A percentile compares a stretch with the other conserved stretches of the same genome.
These are phyloP conservation scores for Annulohypoxylon truncatum DNA, from an alignment of 2,329 filamentous ascomycete genomes.

Conservation along the genomic window DNA sequence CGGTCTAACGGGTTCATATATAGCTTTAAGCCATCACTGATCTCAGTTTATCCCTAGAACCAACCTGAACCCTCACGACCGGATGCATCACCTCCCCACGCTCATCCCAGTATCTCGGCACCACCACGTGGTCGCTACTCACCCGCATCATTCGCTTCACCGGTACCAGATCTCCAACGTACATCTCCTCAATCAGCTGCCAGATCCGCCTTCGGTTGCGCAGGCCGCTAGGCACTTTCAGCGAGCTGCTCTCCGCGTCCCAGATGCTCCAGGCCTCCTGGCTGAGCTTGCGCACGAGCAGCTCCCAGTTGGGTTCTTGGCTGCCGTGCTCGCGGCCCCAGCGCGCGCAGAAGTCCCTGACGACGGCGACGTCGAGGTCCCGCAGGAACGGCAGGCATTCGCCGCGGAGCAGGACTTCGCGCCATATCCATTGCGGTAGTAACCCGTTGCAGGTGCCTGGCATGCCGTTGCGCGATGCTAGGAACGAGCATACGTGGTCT, in stretches of 20 bases:
- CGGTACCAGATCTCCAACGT: conserved; percentile 38
- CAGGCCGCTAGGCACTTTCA: conserved; percentile 33
- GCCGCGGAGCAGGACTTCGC: conserved; percentile 32
- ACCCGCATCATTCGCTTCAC: not conserved
- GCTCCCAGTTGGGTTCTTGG: conserved; percentile 38
- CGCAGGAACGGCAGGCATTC: conserved; percentile 36
- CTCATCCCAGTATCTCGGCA: conserved; percentile 41
- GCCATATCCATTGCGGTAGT: conserved; percentile 37
- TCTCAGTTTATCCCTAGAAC: not conserved
- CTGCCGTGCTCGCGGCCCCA: not conserved
- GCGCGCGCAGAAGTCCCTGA: conserved; percentile 9
- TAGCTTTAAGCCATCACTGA: not conserved
- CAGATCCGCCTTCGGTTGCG: conserved; percentile 41
- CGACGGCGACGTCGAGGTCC: conserved; percentile 24
- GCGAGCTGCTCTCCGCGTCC: conserved; percentile 8
- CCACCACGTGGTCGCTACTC: conserved; percentile 2
- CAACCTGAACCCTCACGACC: conserved; percentile 1
- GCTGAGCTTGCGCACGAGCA: conserved; percentile 39
- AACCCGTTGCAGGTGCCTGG: conserved; percentile 33
- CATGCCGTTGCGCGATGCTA: conserved; percentile 16
- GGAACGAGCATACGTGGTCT: conserved; percentile 23
- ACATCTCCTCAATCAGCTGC: conserved; percentile 42
- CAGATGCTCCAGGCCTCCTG: conserved; percentile 28
- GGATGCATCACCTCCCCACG: conserved; percentile 26
- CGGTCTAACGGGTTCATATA: no score